phyloP scores from a whole-genome alignment of 768 basidiomycete genomes.

The Xerocomellus intermedius region DNA sequence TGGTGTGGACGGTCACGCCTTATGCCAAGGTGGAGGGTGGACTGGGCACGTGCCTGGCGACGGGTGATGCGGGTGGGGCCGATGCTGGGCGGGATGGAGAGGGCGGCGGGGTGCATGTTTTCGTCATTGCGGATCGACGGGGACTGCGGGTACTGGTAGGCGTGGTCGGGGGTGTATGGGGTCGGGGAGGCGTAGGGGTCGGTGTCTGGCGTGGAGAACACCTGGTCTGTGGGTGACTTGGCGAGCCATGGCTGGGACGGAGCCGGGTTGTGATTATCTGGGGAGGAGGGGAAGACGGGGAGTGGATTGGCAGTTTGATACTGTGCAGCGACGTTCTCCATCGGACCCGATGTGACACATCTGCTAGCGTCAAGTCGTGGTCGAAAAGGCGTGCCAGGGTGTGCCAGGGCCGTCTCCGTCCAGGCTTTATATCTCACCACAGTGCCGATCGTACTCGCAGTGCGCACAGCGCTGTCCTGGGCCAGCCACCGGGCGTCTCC shows the following conservation, averaged over 20 bases:
- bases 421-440: constrained; percentile 31
- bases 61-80: constrained; percentile 53
- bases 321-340: constrained; percentile 37
- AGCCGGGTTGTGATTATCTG: constrained; percentile 27
- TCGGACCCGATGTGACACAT: constrained; percentile 37
- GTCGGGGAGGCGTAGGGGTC: constrained; percentile 33
- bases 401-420: constrained; percentile 23
- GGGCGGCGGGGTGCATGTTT: constrained; percentile 20
- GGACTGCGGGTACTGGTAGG: constrained; percentile 32
- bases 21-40: constrained; percentile 34
- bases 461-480: constrained; percentile 8
- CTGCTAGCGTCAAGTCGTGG: constrained; percentile 32
- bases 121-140: constrained; percentile 30
- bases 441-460: constrained; percentile 17
- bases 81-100: constrained; percentile 45
- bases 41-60: constrained; percentile 40
- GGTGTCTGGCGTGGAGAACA: constrained; percentile 39
- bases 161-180: constrained; percentile 24
- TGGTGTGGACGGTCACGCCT: constrained; percentile 31
- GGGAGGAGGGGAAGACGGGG: constrained; percentile 31
- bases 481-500: constrained; percentile 13
- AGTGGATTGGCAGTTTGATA: constrained; percentile 27
- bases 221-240: constrained; percentile 23
- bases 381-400: constrained; percentile 30
- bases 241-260: constrained; percentile 12